Evolutionary conservation across 129 eudicot species (phyloP).

Genomic region (Heracleum sosnowskyi): DNA sequence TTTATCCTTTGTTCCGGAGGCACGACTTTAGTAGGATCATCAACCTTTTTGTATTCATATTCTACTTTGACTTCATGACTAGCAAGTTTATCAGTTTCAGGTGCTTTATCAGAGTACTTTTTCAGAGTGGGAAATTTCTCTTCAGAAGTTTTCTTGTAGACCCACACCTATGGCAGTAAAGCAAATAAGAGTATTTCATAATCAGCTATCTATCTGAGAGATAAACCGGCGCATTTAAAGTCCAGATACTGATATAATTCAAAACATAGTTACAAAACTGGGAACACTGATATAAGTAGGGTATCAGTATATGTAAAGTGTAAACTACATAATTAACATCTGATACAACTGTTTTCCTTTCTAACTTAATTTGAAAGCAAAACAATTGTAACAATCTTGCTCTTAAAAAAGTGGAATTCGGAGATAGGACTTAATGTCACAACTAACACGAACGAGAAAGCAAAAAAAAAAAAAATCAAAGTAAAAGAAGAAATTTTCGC

Average conservation of each 20-base stretch:
- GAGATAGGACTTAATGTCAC: neutral
- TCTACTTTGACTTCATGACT: conserved; percentile 89
- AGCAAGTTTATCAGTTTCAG: conserved; percentile 80
- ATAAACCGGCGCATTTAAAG: neutral
- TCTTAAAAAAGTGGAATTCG: neutral
- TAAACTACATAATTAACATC: neutral
- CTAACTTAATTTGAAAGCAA: neutral
- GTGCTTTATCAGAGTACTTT: conserved; percentile 94
- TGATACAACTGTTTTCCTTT: neutral
- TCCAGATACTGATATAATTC: neutral
- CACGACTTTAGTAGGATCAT: conserved; percentile 58
- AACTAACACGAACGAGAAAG: neutral
- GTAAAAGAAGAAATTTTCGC: neutral
- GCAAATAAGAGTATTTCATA: conserved; percentile 15
- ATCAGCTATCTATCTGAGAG: neutral
- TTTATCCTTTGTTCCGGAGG: conserved; percentile 98
- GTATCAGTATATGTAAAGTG: neutral
- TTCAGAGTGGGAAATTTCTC: conserved; percentile 89
- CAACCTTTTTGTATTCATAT: conserved; percentile 68
- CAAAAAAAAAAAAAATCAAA: neutral
- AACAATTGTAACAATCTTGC: neutral
- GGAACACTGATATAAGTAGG: neutral
- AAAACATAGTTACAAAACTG: neutral
- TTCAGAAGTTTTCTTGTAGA: conserved; percentile 88
- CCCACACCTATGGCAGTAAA: conserved; percentile 64